Conservation (phyloP, 2,329 filamentous ascomycete species). For the Annulohypoxylon truncatum region DNA sequence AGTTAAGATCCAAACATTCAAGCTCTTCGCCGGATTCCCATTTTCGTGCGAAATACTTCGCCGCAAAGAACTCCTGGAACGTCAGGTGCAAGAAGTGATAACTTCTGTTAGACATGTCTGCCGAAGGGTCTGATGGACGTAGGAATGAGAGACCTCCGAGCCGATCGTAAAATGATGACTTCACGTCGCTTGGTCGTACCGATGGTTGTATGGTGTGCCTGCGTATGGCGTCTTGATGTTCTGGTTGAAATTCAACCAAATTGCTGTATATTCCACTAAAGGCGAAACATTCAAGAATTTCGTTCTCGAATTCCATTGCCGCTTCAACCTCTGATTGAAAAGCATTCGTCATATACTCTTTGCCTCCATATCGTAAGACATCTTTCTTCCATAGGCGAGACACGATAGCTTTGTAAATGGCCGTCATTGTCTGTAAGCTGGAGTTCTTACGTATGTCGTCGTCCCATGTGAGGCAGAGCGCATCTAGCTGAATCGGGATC, state of each 20-base stretch:
- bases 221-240: background rate
- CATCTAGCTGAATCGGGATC: conserved; percentile 8
- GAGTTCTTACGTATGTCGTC: background rate
- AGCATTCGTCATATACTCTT: background rate
- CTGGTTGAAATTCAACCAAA: background rate
- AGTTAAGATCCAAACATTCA: background rate
- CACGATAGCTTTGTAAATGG: background rate
- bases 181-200: too few relatives aligned
- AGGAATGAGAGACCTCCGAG: background rate
- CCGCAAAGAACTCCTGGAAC: conserved; percentile 11
- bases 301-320: background rate
- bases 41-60: background rate
- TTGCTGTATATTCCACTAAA: background rate
- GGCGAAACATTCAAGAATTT: background rate
- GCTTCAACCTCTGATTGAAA: background rate
- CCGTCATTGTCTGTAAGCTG: background rate
- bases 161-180: background rate
- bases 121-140: background rate
- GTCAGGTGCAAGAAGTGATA: conserved; percentile 10
- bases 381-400: background rate
- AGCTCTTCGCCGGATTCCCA: background rate
- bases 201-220: too few relatives aligned
- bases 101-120: background rate
- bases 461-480: background rate
- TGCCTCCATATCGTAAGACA: background rate